Evolutionary conservation across 2,329 filamentous ascomycete species (phyloP).

Genomic region (Monilinia aucupariae): DNA sequence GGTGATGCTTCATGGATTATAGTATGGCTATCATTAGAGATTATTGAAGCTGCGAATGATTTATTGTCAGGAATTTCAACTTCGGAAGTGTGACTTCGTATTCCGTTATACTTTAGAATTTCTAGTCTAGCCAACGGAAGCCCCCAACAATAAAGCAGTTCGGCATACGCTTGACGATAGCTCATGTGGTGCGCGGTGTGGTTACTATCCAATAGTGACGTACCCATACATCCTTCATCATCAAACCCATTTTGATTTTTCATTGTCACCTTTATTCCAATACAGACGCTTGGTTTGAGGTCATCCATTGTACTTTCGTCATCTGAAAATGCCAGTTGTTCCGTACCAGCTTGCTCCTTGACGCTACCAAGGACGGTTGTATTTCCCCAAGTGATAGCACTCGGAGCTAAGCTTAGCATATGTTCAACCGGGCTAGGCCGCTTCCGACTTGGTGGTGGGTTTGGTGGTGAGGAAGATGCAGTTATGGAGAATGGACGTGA

Average conservation of each 20-base stretch:
- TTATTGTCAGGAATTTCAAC: conserved; percentile 30
- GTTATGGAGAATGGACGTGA: conserved; percentile 38
- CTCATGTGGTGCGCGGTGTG: conserved; percentile 48
- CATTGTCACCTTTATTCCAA: conserved; percentile 42
- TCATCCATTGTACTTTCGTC: conserved; percentile 28
- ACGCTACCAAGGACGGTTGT: conserved; percentile 38
- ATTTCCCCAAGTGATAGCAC: conserved; percentile 37
- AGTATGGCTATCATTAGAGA: conserved; percentile 29
- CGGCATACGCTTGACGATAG: conserved; percentile 62
- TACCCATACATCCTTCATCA: conserved; percentile 59
- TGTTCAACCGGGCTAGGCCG: conserved; percentile 58
- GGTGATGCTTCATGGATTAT: conserved; percentile 25
- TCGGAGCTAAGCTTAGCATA: conserved; percentile 48
- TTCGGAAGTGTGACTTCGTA: conserved; percentile 44
- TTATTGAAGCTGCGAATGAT: conserved; percentile 28
- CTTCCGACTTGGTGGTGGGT: conserved; percentile 44
- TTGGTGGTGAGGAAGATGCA: conserved; percentile 42
- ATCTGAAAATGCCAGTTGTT: conserved; percentile 31
- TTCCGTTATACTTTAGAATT: conserved; percentile 63
- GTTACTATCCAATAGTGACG: conserved; percentile 50
- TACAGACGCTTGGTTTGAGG: conserved; percentile 26
- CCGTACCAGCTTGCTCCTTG: conserved; percentile 29
- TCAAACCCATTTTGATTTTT: conserved; percentile 62
- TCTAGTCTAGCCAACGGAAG: conserved; percentile 58
- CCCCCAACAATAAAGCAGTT: conserved; percentile 62